These are phyloP conservation scores for Epichloe baconii DNA, from an alignment of 2,329 filamentous ascomycete genomes.

Conservation along the genomic window DNA sequence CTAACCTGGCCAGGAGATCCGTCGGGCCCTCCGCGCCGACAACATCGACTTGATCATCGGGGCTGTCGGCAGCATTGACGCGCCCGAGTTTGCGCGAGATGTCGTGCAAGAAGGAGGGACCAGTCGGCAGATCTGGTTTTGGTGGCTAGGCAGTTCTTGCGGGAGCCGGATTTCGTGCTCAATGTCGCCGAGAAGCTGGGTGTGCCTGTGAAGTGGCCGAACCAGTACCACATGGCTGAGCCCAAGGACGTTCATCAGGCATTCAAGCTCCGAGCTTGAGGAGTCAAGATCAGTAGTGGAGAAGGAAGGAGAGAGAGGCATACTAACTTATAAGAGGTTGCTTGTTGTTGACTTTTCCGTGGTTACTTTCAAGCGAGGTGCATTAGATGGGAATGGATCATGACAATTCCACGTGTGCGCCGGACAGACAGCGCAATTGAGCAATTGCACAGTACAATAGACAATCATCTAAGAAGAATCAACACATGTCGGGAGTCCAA, in stretches of 20 bases:
- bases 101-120: slow-evolving; percentile 34
- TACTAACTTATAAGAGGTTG: background rate
- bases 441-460: no score
- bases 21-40: slow-evolving; percentile 44
- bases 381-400: no score
- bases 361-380: no score
- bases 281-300: background rate
- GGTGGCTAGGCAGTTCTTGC: slow-evolving; percentile 63
- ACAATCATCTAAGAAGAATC: no score
- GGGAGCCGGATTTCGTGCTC: slow-evolving; percentile 69
- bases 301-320: background rate
- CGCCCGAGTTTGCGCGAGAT: slow-evolving; percentile 51
- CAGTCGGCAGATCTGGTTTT: slow-evolving; percentile 53
- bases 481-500: no score
- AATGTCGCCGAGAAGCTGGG: slow-evolving; percentile 59
- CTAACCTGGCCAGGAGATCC: slow-evolving; percentile 60
- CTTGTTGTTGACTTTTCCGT: background rate
- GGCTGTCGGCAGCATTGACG: slow-evolving; percentile 61
- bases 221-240: slow-evolving; percentile 41
- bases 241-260: slow-evolving; percentile 11
- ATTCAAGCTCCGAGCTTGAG: background rate
- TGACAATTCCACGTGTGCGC: no score
- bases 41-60: slow-evolving; percentile 48
- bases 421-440: no score
- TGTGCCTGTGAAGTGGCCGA: slow-evolving; percentile 57